These are phyloP conservation scores for Thinopyrum obtusiflorum DNA, from an alignment of 202 grass and related monocot genomes.

Conservation along the genomic window DNA sequence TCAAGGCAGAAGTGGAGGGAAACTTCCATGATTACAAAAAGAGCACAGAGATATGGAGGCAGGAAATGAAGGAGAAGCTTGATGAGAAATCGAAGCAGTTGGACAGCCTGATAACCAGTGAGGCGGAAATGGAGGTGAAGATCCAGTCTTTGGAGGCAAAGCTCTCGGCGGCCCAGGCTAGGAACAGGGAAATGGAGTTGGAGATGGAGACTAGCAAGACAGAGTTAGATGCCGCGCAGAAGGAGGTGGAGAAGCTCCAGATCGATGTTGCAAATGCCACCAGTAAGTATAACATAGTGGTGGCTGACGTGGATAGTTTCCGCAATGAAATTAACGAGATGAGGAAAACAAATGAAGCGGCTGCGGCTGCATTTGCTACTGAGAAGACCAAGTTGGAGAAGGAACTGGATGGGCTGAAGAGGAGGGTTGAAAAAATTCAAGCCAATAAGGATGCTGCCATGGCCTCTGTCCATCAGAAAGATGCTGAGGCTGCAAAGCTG, in stretches of 20 bases:
- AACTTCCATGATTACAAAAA: neutral
- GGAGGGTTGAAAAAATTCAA: neutral
- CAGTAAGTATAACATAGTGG: neutral
- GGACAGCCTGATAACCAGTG: neutral
- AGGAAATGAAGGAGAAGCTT: constrained; percentile 14
- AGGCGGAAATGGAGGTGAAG: constrained; percentile 17
- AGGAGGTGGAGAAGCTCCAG: neutral
- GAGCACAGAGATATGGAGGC: neutral
- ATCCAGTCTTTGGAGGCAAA: neutral
- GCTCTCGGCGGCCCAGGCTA: neutral
- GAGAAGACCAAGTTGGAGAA: constrained; percentile 18
- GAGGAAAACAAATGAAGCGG: constrained; percentile 7
- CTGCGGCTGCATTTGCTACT: neutral
- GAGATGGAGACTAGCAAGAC: neutral
- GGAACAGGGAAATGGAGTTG: neutral
- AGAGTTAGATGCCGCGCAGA: neutral
- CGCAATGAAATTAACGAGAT: neutral
- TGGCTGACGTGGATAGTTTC: neutral
- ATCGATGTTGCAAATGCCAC: neutral
- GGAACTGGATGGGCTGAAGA: neutral
- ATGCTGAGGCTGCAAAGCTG: constrained; percentile 5
- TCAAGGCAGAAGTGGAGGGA: constrained; percentile 9
- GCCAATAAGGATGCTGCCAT: constrained; percentile 30
- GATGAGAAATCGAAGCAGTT: neutral
- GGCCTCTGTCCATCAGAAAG: neutral